Conservation (phyloP, 2,329 filamentous ascomycete species). For the Hypoxylon rubiginosum region DNA sequence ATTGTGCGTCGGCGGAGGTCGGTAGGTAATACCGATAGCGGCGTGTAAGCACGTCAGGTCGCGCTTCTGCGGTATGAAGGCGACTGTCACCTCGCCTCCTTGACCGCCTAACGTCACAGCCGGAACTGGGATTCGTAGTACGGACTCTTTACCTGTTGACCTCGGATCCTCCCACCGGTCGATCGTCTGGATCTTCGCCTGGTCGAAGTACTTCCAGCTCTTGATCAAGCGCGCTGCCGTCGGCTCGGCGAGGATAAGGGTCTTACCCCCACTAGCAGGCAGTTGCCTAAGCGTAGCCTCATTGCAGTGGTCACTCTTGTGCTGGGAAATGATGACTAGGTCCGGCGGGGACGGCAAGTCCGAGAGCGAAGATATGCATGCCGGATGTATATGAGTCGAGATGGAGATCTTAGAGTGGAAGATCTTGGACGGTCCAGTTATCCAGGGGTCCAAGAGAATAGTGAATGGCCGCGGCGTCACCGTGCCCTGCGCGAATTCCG, state of each 20-base stretch:
- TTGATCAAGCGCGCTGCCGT: conserved; percentile 74
- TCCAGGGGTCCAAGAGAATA: conserved; percentile 80
- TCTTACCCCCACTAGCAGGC: conserved; percentile 64
- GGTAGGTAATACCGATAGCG: conserved; percentile 80
- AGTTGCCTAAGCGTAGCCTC: conserved; percentile 76
- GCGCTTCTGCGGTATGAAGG: conserved; percentile 72
- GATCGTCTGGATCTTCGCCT: conserved; percentile 60
- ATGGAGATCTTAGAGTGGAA: conserved; percentile 72
- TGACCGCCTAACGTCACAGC: conserved; percentile 64
- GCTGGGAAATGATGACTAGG: conserved; percentile 62
- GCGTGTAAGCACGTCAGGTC: conserved; percentile 74
- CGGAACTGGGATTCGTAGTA: conserved; percentile 65
- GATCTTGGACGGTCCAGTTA: conserved; percentile 71
- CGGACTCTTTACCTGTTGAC: conserved; percentile 50
- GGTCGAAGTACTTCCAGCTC: conserved; percentile 77
- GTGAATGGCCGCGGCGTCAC: conserved; percentile 67
- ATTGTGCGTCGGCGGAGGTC: conserved; percentile 62
- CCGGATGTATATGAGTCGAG: conserved; percentile 66
- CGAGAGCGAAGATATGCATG: conserved; percentile 67
- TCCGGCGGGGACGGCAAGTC: conserved; percentile 60
- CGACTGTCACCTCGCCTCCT: conserved; percentile 78
- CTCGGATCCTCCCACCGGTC: conserved; percentile 62
- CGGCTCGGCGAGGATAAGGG: conserved; percentile 75
- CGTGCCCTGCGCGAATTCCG: conserved; percentile 52
- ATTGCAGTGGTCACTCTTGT: conserved; percentile 76